Evolutionary conservation across 352 stramenopile genomes (phyloP).

Genomic region (Phytophthora ramorum): DNA sequence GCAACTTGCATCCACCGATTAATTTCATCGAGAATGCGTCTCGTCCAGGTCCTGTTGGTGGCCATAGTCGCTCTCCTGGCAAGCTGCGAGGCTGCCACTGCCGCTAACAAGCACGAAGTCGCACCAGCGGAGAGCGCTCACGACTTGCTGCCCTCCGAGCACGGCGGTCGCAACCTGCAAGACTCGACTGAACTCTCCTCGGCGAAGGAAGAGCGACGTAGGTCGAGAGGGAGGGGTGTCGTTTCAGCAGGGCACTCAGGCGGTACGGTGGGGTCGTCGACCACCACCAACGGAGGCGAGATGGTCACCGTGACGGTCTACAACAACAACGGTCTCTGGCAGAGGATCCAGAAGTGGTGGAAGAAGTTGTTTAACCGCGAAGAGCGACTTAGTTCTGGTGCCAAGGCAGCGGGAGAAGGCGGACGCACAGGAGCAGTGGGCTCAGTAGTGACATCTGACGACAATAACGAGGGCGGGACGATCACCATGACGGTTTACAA

Average conservation of each 20-base stretch:
- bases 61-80: neutral
- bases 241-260: neutral
- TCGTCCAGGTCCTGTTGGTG: neutral
- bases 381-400: constrained; percentile 5
- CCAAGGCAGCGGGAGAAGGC: too few relatives aligned
- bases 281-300: constrained; percentile 3
- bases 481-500: constrained; percentile 7
- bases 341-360: constrained; percentile 14
- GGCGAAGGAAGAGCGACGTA: constrained; percentile 2
- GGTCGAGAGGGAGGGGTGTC: neutral
- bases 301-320: constrained; percentile 20
- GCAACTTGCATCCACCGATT: neutral
- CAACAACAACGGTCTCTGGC: constrained; percentile 14
- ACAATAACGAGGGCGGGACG: constrained; percentile 7
- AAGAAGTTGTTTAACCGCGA: constrained; percentile 1
- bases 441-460: constrained; percentile 2
- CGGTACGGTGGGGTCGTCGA: neutral
- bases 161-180: too few relatives aligned
- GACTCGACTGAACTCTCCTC: too few relatives aligned
- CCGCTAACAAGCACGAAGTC: neutral
- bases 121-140: too few relatives aligned
- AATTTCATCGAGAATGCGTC: constrained; percentile 1
- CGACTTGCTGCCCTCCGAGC: too few relatives aligned
- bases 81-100: neutral
- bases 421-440: neutral